Base-by-base conservation (phyloP, 2,329 filamentous ascomycete species). In the Xylaria digitata region DNA sequence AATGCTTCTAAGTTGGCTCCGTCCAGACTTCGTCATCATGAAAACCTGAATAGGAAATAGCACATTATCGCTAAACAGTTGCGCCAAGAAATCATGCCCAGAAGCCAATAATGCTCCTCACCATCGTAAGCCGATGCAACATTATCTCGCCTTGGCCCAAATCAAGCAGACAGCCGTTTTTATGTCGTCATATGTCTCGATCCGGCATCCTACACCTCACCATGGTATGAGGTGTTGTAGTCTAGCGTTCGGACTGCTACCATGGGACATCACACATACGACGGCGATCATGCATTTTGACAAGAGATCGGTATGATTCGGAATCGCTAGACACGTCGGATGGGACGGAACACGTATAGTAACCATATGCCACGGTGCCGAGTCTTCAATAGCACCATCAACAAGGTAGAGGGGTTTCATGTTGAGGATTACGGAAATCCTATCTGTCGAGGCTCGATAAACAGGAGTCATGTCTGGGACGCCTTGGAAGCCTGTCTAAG, bases 101-200 rank as follows among this genome's bases (percentile, higher is more conserved):
- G 48, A 61, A 53, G 58, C 49, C 23, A 53, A 52, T 53, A 40
- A 32, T 30, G 37, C 37, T 43, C 34, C 15, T 34, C 13, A 21
- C 46, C 15, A 63, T 45, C 42, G 37, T 37, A 48, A 60, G 42
- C 56, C 13, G 21, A 54, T 64, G 57, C 56, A 50, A 61, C 34
- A 58, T 26, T 48, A 53, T 50, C 56, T 46, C 23, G 23, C 19
- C 50, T 43, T 61, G 4, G 15, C 40, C 56, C 6, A 50, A 55
- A 46, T 32, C 13, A 30, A 50, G 32, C 43, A 56, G 49, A 60
- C 19, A 43, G 8, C 23, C 13, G 42, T 32, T 46, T 43, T 34
- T 5, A 66, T 66, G 64, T 66, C 54, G 64, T 66, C 54, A 66
- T 66, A 49, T 13, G 23, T 40, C 37, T 40, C 37, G 15, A 45